phyloP scores from a whole-genome alignment of 768 basidiomycete genomes.

The Tricholoma saponaceum region DNA sequence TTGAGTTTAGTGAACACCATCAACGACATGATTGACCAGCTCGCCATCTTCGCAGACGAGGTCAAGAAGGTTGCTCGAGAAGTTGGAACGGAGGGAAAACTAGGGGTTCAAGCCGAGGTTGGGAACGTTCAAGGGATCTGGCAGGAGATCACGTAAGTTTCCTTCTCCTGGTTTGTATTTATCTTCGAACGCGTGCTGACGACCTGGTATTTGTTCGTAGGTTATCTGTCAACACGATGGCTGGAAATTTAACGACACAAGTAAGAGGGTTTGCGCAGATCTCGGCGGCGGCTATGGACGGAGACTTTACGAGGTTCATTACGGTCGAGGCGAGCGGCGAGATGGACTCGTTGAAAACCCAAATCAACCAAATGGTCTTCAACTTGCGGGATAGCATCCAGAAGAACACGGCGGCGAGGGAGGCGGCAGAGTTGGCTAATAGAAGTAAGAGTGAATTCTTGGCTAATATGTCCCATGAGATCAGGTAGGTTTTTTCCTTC shows the following conservation, averaged over 20 bases:
- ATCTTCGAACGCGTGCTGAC: not conserved
- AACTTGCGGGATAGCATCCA: conserved; percentile 95
- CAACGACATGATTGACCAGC: conserved; percentile 75
- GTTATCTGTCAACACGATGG: conserved; percentile 97
- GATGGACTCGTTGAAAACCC: no score
- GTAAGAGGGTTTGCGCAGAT: conserved; percentile 99
- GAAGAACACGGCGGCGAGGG: conserved; percentile 96
- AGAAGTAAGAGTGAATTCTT: conserved; percentile 97
- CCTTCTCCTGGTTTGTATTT: no score
- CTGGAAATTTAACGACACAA: conserved; percentile 90
- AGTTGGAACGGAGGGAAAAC: no score
- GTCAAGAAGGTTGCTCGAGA: no score
- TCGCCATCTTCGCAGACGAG: conserved; percentile 57
- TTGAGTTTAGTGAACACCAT: conserved; percentile 95
- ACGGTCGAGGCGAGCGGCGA: conserved; percentile 98
- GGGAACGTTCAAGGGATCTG: conserved; percentile 97
- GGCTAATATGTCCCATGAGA: conserved; percentile 98
- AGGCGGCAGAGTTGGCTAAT: no score
- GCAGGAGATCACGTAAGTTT: conserved; percentile 72
- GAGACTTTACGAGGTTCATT: conserved; percentile 98
- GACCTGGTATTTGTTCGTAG: conserved; percentile 22
- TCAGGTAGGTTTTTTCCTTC: conserved; percentile 48
- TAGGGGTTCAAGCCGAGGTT: no score
- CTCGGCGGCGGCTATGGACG: conserved; percentile 97
- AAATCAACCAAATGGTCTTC: conserved; percentile 99